A percentile compares a stretch with the other conserved stretches of the same genome.
These are phyloP conservation scores for Ascoidea asiatica DNA, from an alignment of 805 yeast genomes.

Conservation along the genomic window DNA sequence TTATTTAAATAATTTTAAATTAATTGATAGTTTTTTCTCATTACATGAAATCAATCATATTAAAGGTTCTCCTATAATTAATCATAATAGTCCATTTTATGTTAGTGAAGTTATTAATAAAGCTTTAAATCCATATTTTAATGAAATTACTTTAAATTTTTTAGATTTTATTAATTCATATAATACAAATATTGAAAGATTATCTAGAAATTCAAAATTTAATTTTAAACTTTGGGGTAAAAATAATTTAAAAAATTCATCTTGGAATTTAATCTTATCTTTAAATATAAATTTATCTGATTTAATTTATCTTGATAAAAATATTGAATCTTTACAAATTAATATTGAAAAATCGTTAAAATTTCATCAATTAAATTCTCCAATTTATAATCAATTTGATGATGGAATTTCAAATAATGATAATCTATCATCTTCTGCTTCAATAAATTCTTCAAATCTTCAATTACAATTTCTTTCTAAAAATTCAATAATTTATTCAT, in stretches of 20 bases:
- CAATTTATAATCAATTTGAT: background rate
- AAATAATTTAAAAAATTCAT: background rate
- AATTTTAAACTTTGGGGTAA: constrained; percentile 5
- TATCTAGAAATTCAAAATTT: constrained; percentile 1
- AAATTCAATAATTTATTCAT: background rate
- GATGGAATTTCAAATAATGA: no score
- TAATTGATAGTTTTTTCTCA: background rate
- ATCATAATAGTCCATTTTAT: constrained; percentile 6
- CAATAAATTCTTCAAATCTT: background rate
- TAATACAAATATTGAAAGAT: background rate
- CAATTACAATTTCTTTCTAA: background rate
- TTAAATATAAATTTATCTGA: constrained; percentile 1
- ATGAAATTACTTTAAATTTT: constrained; percentile 6
- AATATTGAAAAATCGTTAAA: background rate
- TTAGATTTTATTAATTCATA: background rate
- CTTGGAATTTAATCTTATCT: background rate
- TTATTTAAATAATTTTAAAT: no score
- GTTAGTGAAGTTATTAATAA: constrained; percentile 5
- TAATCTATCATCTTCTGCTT: background rate
- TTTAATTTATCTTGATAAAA: background rate
- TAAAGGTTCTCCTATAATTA: background rate
- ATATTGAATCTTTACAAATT: background rate
- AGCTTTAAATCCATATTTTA: constrained; percentile 3
- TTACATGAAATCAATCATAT: background rate
- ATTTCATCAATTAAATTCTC: background rate